Evolutionary conservation across 1,284 basidiomycete genomes (phyloP).

Genomic region (Pulveroboletus sp.): DNA sequence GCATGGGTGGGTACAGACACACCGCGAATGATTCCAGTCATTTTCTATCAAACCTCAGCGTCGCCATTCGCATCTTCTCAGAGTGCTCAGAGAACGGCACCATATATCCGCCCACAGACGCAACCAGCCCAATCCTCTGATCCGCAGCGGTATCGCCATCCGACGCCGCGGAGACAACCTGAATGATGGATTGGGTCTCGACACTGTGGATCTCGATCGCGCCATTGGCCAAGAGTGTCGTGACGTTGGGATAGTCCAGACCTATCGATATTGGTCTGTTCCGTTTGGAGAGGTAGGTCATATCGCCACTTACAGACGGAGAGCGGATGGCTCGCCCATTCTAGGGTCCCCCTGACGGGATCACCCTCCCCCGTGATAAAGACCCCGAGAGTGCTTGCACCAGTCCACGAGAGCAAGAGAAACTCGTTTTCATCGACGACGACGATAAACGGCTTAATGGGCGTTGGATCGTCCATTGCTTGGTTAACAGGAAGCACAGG

Average conservation of each 20-base stretch:
- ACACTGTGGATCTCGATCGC: slow-evolving; percentile 82
- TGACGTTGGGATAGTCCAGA: slow-evolving; percentile 79
- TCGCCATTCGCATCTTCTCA: slow-evolving; percentile 53
- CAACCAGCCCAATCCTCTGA: slow-evolving; percentile 43
- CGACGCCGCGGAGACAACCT: slow-evolving; percentile 61
- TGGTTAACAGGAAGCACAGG: slow-evolving; percentile 81
- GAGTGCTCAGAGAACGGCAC: slow-evolving; percentile 61
- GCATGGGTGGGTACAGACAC: slow-evolving; percentile 26
- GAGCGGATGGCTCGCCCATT: slow-evolving; percentile 80
- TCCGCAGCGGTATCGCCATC: slow-evolving; percentile 28
- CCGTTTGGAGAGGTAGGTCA: neutral
- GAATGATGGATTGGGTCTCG: slow-evolving; percentile 72
- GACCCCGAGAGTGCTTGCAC: slow-evolving; percentile 74
- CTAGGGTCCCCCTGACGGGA: slow-evolving; percentile 84
- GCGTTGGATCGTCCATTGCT: slow-evolving; percentile 43
- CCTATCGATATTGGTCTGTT: slow-evolving; percentile 44
- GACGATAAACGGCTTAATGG: slow-evolving; percentile 70
- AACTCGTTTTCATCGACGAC: slow-evolving; percentile 81
- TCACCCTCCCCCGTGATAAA: slow-evolving; percentile 85
- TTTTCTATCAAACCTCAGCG: slow-evolving; percentile 26
- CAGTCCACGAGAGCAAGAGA: slow-evolving; percentile 76
- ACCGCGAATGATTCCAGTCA: slow-evolving; percentile 19
- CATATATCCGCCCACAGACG: slow-evolving; percentile 55
- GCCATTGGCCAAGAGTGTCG: slow-evolving; percentile 75
- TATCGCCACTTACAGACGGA: slow-evolving; percentile 64